A percentile compares a stretch with the other conserved stretches of the same genome.
Conservation (phyloP, 2,329 filamentous ascomycete genomes). For the Fusarium lateritium region DNA sequence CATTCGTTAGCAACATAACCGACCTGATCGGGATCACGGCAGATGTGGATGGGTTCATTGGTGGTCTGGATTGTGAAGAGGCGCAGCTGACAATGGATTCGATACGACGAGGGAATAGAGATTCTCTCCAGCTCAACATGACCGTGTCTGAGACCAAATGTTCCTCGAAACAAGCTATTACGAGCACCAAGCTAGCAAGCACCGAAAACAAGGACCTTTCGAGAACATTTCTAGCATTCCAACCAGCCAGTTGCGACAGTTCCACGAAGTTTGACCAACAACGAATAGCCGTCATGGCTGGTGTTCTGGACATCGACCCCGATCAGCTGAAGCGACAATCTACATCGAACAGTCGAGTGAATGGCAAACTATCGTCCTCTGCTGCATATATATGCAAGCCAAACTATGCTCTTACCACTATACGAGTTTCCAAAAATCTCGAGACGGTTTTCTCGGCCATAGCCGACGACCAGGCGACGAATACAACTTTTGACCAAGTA, state of each 20-base stretch:
- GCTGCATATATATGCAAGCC: slow-evolving; percentile 43
- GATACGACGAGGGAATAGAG: slow-evolving; percentile 37
- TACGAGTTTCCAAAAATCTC: slow-evolving; percentile 38
- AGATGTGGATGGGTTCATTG: slow-evolving; percentile 55
- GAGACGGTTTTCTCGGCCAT: slow-evolving; percentile 31
- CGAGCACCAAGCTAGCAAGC: slow-evolving; percentile 35
- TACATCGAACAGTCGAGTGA: slow-evolving; percentile 18
- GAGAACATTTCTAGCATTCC: slow-evolving; percentile 38
- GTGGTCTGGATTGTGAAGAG: slow-evolving; percentile 51
- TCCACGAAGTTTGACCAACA: slow-evolving; percentile 39
- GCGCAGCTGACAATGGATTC: slow-evolving; percentile 47
- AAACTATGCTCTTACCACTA: slow-evolving; percentile 38
- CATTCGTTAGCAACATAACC: slow-evolving; percentile 49
- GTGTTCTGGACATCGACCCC: slow-evolving; percentile 36
- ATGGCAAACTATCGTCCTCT: slow-evolving; percentile 33
- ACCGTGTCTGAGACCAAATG: slow-evolving; percentile 47
- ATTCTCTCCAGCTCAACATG: slow-evolving; percentile 48
- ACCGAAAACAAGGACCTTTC: slow-evolving; percentile 27
- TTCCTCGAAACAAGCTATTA: slow-evolving; percentile 36
- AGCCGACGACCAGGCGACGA: slow-evolving; percentile 14
- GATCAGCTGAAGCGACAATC: slow-evolving; percentile 36
- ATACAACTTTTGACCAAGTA: slow-evolving; percentile 39
- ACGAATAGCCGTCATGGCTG: slow-evolving; percentile 44
- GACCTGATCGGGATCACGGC: slow-evolving; percentile 48
- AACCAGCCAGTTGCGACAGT: slow-evolving; percentile 34